Percentiles rank a stretch among this genome's conserved stretches.
Evolutionary conservation across 768 basidiomycete genomes (phyloP).

Genomic region (Nidularia sp.): DNA sequence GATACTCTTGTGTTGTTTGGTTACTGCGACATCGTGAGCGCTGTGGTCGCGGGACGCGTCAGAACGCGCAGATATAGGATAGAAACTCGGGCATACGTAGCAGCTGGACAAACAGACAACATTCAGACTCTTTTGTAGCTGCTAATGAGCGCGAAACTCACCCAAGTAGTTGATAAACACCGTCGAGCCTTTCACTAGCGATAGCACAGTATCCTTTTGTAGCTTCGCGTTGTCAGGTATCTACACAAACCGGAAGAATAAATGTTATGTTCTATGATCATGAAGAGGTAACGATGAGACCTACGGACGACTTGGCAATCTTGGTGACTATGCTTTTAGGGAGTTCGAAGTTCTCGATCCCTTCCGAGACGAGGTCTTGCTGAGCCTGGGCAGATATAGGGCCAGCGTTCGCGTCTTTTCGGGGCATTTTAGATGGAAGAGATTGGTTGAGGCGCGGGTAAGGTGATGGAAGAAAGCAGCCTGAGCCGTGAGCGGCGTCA

Average conservation of each 20-base stretch:
- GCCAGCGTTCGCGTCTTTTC: slow-evolving; percentile 55
- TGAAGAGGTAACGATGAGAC: slow-evolving; percentile 12
- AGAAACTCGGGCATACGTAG: slow-evolving; percentile 33
- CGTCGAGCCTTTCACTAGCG: slow-evolving; percentile 84
- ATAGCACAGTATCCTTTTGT: slow-evolving; percentile 85
- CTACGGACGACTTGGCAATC: slow-evolving; percentile 80
- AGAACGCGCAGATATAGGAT: background rate
- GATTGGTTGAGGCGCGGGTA: background rate
- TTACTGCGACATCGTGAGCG: slow-evolving; percentile 83
- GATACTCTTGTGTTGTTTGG: slow-evolving; percentile 83
- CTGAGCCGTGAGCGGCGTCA: background rate
- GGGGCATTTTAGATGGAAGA: slow-evolving; percentile 48
- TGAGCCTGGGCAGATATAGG: slow-evolving; percentile 70
- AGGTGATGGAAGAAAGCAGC: background rate
- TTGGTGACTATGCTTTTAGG: slow-evolving; percentile 80
- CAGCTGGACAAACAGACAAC: slow-evolving; percentile 26
- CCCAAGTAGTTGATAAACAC: slow-evolving; percentile 95
- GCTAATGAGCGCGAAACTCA: slow-evolving; percentile 27
- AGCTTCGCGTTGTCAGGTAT: slow-evolving; percentile 82
- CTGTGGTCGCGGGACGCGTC: slow-evolving; percentile 64
- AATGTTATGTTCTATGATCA: no score
- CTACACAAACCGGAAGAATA: slow-evolving; percentile 32
- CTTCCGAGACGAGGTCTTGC: slow-evolving; percentile 76
- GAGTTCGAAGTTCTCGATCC: slow-evolving; percentile 86
- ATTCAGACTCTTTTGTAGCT: background rate